Percentiles rank a stretch among this genome's conserved stretches.
Conservation (phyloP, 139 green algal genomes). For the Medakamo hakoo region DNA sequence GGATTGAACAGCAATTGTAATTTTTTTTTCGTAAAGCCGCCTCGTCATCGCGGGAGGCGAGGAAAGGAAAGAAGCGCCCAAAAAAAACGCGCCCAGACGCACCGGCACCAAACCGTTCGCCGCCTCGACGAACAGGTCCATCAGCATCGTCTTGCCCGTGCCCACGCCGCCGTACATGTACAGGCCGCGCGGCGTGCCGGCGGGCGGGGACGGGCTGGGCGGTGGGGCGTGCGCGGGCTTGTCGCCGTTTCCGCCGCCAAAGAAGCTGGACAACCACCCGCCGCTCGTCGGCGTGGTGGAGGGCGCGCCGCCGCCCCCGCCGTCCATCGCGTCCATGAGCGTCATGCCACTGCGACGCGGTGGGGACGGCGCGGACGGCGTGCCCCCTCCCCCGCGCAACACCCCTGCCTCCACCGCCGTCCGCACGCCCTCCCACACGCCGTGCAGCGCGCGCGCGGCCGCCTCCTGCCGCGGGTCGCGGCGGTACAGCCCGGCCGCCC, state of each 20-base stretch:
- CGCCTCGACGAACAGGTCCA: conserved; percentile 86
- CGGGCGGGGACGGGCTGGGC: conserved; percentile 1
- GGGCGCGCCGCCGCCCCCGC: not conserved
- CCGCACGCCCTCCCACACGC: conserved; percentile 34
- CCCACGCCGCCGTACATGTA: conserved; percentile 92
- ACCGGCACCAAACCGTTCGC: not conserved
- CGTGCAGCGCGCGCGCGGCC: conserved; percentile 45
- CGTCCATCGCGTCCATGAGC: conserved; percentile 21
- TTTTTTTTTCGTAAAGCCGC: conserved; percentile 1
- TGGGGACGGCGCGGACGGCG: not conserved
- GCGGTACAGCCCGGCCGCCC: conserved; percentile 25
- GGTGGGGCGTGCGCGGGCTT: not conserved
- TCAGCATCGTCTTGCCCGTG: conserved; percentile 94
- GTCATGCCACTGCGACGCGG: conserved; percentile 26
- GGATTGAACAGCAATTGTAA: conserved; percentile 14
- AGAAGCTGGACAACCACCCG: conserved; percentile 14
- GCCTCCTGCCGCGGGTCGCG: conserved; percentile 53
- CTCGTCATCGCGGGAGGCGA: conserved; percentile 1
- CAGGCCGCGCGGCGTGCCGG: conserved; percentile 21
- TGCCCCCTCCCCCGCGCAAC: not conserved
- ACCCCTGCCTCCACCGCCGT: not conserved
- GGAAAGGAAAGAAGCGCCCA: no score
- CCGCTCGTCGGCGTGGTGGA: not conserved
- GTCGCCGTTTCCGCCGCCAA: conserved; percentile 3
- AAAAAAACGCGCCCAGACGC: conserved; percentile 3